Evolutionary conservation across 23 red algal species (phyloP), one percentile per base, ranked within the genome.

Genomic region (Gracilaria domingensis): DNA sequence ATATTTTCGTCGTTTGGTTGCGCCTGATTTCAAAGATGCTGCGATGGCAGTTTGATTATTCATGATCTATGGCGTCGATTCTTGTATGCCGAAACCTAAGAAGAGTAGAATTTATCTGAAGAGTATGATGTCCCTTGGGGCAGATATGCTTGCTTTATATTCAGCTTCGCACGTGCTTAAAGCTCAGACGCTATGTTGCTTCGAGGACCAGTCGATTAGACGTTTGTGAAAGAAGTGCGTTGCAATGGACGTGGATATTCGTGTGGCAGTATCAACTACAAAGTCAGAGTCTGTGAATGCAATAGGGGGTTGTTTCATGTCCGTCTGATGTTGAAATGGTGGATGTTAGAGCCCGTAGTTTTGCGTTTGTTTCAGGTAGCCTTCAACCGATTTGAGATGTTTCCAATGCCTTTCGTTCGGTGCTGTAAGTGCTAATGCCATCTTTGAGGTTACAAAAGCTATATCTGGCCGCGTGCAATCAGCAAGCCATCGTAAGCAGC

Each of bases 1-100:
- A 44, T 71, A 71, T 35, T 86, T 75, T 13, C 83, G 35, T 47
- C 36, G 20, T 71, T 86, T 86, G 36, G 83, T 86, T 51, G 61
- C 18, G 0, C 83, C 47, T 8, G 20, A 7, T 23, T 49, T 6
- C 23, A 29, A 18, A 4, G 34, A 37, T 6, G 39, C 28, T 17
- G 6, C 45, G 3, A 51, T 79, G 11, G 74, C 74, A 8, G 74
- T 39, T 56, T 79, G 74, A 32, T 79, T 79, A 24, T 79, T 39
- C 12, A 79, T 79, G 34, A 3, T 2, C 45, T 53, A n/a, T 51
- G 34, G 17, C 3, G 74, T 24, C 2, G 38, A 20, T 33, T 2
- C 18, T 18, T 7, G 3, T n/a, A 23, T 17, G 4, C 2, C 9
- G 24, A 79, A 54, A 6, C 45, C 21, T 3, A 79, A 3, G 30